A percentile compares a stretch with the other conserved stretches of the same genome.
These are phyloP conservation scores for Mycena sp. DNA, from an alignment of 1,284 basidiomycete species.

Conservation along the genomic window DNA sequence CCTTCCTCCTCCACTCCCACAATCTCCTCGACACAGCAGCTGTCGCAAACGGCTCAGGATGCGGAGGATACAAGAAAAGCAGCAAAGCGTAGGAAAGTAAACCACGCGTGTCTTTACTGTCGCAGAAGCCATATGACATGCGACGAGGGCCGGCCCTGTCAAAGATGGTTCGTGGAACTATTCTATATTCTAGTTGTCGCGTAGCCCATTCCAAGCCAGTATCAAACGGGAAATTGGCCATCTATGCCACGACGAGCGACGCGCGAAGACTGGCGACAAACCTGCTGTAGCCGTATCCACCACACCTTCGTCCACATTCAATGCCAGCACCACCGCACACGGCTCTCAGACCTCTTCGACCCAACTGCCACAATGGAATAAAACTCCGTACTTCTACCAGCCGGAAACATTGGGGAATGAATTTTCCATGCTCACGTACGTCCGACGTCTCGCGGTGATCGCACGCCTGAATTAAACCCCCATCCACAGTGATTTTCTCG, in stretches of 20 bases:
- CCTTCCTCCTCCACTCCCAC: conserved; percentile 5
- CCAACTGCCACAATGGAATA: conserved; percentile 21
- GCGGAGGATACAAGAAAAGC: conserved; percentile 64
- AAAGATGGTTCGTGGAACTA: conserved; percentile 77
- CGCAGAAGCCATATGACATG: conserved; percentile 94
- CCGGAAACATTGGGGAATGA: conserved; percentile 81
- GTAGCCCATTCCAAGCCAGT: conserved; percentile 50
- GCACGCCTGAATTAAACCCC: background rate
- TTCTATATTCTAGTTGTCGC: conserved; percentile 1
- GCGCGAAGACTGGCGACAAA: conserved; percentile 62
- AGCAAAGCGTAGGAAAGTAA: conserved; percentile 81
- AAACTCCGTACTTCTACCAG: conserved; percentile 56
- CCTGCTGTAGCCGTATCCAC: conserved; percentile 36
- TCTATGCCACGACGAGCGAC: conserved; percentile 87
- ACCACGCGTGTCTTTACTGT: conserved; percentile 94
- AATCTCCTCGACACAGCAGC: background rate
- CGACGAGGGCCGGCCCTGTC: conserved; percentile 89
- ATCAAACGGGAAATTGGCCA: conserved; percentile 94
- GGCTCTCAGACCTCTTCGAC: conserved; percentile 31
- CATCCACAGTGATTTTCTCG: conserved; percentile 76
- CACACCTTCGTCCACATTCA: conserved; percentile 36
- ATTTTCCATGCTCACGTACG: conserved; percentile 82
- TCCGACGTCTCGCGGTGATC: conserved; percentile 32
- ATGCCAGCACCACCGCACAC: conserved; percentile 34
- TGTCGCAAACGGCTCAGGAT: conserved; percentile 25